A percentile compares a stretch with the other conserved stretches of the same genome.
Conservation (phyloP, 768 basidiomycete genomes). For the Pluteus cervinus region DNA sequence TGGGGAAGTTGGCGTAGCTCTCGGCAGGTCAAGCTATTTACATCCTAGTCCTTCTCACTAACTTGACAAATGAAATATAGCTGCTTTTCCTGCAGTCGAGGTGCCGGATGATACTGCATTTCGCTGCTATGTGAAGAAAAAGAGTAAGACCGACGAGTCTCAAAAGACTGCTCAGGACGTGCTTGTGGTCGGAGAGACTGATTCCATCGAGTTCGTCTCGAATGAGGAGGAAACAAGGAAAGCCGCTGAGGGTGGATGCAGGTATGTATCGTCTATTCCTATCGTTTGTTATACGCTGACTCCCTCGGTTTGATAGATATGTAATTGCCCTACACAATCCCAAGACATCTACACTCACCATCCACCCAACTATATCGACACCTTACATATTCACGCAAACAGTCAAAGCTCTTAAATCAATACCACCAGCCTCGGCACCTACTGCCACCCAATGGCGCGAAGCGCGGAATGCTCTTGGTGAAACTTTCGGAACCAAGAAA, state of each 20-base stretch:
- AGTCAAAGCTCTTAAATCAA: slow-evolving; percentile 79
- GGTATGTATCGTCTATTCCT: slow-evolving; percentile 37
- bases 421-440: slow-evolving; percentile 43
- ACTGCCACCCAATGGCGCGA: slow-evolving; percentile 48
- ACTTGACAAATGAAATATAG: no score
- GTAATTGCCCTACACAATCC: slow-evolving; percentile 80
- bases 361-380: slow-evolving; percentile 64
- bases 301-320: slow-evolving; percentile 48
- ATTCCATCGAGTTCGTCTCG: slow-evolving; percentile 75
- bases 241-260: slow-evolving; percentile 55
- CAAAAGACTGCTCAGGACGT: slow-evolving; percentile 20
- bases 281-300: slow-evolving; percentile 4
- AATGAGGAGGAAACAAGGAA: slow-evolving; percentile 45
- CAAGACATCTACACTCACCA: slow-evolving; percentile 58
- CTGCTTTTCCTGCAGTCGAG: slow-evolving; percentile 65
- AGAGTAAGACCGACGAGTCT: slow-evolving; percentile 25
- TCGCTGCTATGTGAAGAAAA: slow-evolving; percentile 48
- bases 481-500: slow-evolving; percentile 94
- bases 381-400: slow-evolving; percentile 63
- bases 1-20: no score
- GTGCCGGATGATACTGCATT: slow-evolving; percentile 57
- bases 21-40: no score
- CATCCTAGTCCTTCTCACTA: no score
- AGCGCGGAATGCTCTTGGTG: slow-evolving; percentile 75
- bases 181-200: slow-evolving; percentile 79